phyloP scores from a whole-genome alignment of 345 rosid species.

The Linum tenue region DNA sequence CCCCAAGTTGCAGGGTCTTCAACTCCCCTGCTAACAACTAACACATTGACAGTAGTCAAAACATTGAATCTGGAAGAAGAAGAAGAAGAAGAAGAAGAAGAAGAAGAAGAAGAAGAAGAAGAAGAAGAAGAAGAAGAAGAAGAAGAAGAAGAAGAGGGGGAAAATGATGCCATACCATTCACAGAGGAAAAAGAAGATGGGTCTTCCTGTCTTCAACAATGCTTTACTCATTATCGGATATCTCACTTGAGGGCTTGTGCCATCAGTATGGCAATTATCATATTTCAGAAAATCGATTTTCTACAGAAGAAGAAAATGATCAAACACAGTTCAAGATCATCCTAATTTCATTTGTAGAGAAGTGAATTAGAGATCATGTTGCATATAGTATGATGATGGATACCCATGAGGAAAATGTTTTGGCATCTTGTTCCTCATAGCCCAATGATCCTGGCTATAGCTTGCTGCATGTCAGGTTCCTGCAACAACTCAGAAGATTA shows the following conservation, averaged over 20 bases:
- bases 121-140: slow-evolving; percentile 28
- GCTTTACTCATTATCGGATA: slow-evolving; percentile 29
- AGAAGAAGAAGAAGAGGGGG: not conserved
- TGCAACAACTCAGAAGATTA: not conserved
- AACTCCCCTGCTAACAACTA: slow-evolving; percentile 10
- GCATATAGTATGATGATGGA: not conserved
- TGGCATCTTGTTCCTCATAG: slow-evolving; percentile 20
- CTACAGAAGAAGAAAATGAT: slow-evolving; percentile 7
- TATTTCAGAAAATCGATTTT: slow-evolving; percentile 34
- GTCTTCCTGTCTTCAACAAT: slow-evolving; percentile 24
- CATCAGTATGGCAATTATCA: slow-evolving; percentile 28
- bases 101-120: slow-evolving; percentile 28
- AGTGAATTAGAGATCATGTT: no score
- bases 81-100: slow-evolving; percentile 28
- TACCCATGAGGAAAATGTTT: slow-evolving; percentile 25
- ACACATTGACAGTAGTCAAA: not conserved
- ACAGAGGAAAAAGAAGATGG: slow-evolving; percentile 37
- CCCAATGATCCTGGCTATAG: slow-evolving; percentile 26
- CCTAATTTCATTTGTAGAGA: no score
- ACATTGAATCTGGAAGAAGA: not conserved
- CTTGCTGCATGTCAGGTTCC: slow-evolving; percentile 18
- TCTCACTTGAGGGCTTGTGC: slow-evolving; percentile 24
- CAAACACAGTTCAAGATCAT: not conserved
- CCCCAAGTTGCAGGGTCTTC: slow-evolving; percentile 21
- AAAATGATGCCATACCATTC: slow-evolving; percentile 24